Conservation (phyloP, 495 filamentous ascomycete species). For the Articulospora tetracladia region DNA sequence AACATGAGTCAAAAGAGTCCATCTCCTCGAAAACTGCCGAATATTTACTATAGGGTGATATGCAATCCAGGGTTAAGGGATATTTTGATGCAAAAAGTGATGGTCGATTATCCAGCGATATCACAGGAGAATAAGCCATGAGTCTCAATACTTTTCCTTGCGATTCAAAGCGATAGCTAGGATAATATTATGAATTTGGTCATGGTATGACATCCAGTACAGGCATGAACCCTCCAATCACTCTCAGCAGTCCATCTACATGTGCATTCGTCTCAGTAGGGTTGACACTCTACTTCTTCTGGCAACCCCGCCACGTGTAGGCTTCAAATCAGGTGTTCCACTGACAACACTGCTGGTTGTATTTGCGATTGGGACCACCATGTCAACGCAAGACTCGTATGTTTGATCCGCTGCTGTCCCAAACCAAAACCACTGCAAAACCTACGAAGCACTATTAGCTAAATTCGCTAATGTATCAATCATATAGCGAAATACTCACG, state of each 20-base stretch:
- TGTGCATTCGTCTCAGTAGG: neutral
- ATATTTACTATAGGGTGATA: neutral
- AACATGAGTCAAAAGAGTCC: neutral
- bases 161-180: too few relatives aligned
- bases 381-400: constrained; percentile 68
- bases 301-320: neutral
- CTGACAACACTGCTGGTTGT: neutral
- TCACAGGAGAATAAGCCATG: neutral
- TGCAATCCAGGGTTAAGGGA: neutral
- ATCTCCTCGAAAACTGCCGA: neutral
- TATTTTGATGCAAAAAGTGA: neutral
- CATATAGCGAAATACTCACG: constrained; percentile 27
- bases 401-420: constrained; percentile 64
- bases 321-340: neutral
- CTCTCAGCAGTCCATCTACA: neutral
- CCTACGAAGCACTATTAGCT: constrained; percentile 2
- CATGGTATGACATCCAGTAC: too few relatives aligned
- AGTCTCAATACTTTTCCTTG: neutral
- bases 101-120: neutral
- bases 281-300: neutral
- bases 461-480: neutral
- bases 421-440: constrained; percentile 67
- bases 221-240: too few relatives aligned
- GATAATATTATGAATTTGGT: too few relatives aligned
- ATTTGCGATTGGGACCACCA: neutral